Conservation (phyloP, 768 basidiomycete species). For the Lactifluus rugatus region DNA sequence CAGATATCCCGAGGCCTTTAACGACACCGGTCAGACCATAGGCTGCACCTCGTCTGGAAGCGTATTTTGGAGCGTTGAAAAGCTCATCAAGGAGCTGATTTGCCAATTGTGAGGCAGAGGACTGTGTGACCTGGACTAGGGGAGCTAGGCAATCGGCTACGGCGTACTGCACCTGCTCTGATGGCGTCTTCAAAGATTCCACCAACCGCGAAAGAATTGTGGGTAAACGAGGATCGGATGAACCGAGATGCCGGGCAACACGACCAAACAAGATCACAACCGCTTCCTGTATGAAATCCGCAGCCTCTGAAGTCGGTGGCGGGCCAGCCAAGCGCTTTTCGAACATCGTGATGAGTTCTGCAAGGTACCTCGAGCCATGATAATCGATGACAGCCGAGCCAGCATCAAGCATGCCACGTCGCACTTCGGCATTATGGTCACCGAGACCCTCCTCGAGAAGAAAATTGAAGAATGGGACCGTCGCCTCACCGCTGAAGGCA, state of each 20-base stretch:
- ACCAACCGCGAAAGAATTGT: conserved; percentile 76
- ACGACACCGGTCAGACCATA: conserved; percentile 92
- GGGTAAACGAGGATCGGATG: conserved; percentile 68
- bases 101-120: conserved; percentile 52
- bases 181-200: conserved; percentile 84
- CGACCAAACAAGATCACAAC: conserved; percentile 92
- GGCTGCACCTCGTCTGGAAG: conserved; percentile 89
- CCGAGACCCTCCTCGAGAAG: conserved; percentile 79
- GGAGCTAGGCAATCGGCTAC: conserved; percentile 93
- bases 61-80: conserved; percentile 76
- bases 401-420: conserved; percentile 79
- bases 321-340: conserved; percentile 56
- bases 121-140: conserved; percentile 61
- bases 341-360: conserved; percentile 70
- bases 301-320: conserved; percentile 51
- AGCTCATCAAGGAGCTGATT: conserved; percentile 71
- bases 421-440: conserved; percentile 72
- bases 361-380: conserved; percentile 64
- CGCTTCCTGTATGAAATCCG: conserved; percentile 88
- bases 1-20: conserved; percentile 80
- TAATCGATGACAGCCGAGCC: conserved; percentile 74
- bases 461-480: conserved; percentile 73
- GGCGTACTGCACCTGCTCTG: conserved; percentile 93
- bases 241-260: conserved; percentile 77
- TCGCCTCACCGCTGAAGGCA: conserved; percentile 47